phyloP scores from a whole-genome alignment of 331 rosid species.

The Erythrophleum ivorense region DNA sequence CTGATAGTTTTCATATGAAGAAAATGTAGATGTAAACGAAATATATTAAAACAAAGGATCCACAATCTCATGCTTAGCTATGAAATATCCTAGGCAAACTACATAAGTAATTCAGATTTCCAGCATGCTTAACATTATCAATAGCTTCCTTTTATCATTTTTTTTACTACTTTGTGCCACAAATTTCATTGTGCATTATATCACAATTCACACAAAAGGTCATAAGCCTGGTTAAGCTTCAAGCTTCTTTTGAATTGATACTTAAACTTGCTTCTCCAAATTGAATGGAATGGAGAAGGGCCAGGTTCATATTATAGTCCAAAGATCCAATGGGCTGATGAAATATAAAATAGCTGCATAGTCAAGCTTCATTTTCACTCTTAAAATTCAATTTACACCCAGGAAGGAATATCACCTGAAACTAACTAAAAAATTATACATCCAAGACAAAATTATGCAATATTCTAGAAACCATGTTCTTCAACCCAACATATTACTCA shows the following conservation, averaged over 20 bases:
- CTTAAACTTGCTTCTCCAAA: conserved; percentile 14
- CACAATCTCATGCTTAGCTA: conserved; percentile 29
- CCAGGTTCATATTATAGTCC: not conserved
- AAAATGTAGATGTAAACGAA: not conserved
- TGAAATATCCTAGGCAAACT: conserved; percentile 20
- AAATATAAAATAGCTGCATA: not conserved
- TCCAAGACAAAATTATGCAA: not conserved
- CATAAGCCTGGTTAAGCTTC: conserved; percentile 24
- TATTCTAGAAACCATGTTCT: not conserved
- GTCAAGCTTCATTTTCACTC: not conserved
- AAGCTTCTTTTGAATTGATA: not conserved
- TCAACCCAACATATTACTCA: conserved; percentile 7
- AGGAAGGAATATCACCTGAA: not conserved
- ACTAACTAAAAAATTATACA: not conserved
- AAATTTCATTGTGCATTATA: conserved; percentile 14
- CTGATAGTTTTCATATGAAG: conserved; percentile 13
- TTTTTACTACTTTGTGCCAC: not conserved
- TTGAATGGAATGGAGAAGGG: not conserved
- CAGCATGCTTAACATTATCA: conserved; percentile 13
- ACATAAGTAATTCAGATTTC: conserved; percentile 15
- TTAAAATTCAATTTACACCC: conserved; percentile 14
- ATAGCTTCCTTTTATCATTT: not conserved
- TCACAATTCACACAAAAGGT: conserved; percentile 4
- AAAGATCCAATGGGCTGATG: not conserved
- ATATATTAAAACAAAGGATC: not conserved